Evolutionary conservation across 495 filamentous ascomycete species (phyloP).

Genomic region (Penicillium lividum): DNA sequence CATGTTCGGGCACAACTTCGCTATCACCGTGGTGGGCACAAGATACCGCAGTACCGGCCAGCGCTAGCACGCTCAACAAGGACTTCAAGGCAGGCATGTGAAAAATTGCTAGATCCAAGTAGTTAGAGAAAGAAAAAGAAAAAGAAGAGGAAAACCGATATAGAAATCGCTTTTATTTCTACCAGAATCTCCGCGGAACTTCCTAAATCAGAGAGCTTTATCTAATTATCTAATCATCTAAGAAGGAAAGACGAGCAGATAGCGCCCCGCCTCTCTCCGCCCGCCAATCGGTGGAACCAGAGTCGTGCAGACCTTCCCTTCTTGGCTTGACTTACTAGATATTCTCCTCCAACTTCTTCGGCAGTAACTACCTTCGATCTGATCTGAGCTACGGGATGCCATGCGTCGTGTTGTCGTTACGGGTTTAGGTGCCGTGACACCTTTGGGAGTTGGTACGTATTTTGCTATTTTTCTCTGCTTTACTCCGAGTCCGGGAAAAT

Average conservation of each 20-base stretch:
- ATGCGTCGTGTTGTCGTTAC: slow-evolving; percentile 97
- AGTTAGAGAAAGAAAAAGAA: slow-evolving; percentile 23
- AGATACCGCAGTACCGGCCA: slow-evolving; percentile 36
- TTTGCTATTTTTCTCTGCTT: not conserved
- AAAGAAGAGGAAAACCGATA: slow-evolving; percentile 3
- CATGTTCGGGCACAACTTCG: slow-evolving; percentile 41
- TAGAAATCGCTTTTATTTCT: slow-evolving; percentile 4
- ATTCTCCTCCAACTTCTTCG: slow-evolving; percentile 13
- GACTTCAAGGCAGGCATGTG: slow-evolving; percentile 29
- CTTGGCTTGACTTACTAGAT: slow-evolving; percentile 25
- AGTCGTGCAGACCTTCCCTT: slow-evolving; percentile 52
- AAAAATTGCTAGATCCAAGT: not conserved
- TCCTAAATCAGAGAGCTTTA: slow-evolving; percentile 20
- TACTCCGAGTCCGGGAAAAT: not conserved
- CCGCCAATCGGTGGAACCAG: slow-evolving; percentile 2
- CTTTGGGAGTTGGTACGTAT: slow-evolving; percentile 73
- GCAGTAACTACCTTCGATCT: not conserved
- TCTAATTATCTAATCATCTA: not conserved
- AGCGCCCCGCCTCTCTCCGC: slow-evolving; percentile 20
- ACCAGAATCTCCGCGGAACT: slow-evolving; percentile 18
- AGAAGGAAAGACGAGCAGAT: slow-evolving; percentile 33
- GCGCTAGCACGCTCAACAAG: slow-evolving; percentile 37
- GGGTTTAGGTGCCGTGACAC: slow-evolving; percentile 89
- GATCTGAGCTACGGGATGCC: slow-evolving; percentile 32
- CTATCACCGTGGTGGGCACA: slow-evolving; percentile 43